A percentile compares a stretch with the other conserved stretches of the same genome.
Conservation (phyloP, 78 protist genomes). For the Chrysochromulina parva region DNA sequence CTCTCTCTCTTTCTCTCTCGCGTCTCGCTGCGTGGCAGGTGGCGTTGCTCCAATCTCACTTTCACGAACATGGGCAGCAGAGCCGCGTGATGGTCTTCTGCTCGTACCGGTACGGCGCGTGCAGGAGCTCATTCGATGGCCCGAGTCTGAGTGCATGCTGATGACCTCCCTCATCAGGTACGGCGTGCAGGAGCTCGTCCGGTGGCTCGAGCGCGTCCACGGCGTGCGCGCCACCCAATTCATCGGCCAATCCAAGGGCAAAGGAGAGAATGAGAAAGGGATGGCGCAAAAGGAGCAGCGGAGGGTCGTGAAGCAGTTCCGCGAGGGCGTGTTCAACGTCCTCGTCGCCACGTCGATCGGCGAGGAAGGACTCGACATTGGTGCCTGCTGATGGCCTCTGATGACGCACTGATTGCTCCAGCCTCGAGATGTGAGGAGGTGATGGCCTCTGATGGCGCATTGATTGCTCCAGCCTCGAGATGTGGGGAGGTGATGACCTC, state of each 20-base stretch:
- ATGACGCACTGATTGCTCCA: too few relatives aligned
- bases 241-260: not conserved
- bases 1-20: too few relatives aligned
- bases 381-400: not conserved
- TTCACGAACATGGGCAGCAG: not conserved
- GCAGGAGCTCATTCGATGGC: too few relatives aligned
- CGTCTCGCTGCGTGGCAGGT: too few relatives aligned
- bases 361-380: constrained; percentile 88
- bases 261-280: not conserved
- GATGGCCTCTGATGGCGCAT: too few relatives aligned
- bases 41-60: not conserved
- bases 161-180: constrained; percentile 16
- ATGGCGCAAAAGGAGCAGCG: constrained; percentile 52
- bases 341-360: constrained; percentile 93
- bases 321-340: constrained; percentile 73
- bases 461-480: too few relatives aligned
- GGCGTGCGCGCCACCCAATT: not conserved
- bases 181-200: not conserved
- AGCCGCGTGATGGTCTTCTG: not conserved
- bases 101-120: too few relatives aligned
- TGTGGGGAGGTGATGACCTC: too few relatives aligned
- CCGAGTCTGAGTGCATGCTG: not conserved
- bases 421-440: too few relatives aligned
- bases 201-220: not conserved
- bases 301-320: constrained; percentile 54